A percentile compares a stretch with the other conserved stretches of the same genome.
phyloP scores from a whole-genome alignment of 176 grass and related monocot species.

The Paspalum notatum region DNA sequence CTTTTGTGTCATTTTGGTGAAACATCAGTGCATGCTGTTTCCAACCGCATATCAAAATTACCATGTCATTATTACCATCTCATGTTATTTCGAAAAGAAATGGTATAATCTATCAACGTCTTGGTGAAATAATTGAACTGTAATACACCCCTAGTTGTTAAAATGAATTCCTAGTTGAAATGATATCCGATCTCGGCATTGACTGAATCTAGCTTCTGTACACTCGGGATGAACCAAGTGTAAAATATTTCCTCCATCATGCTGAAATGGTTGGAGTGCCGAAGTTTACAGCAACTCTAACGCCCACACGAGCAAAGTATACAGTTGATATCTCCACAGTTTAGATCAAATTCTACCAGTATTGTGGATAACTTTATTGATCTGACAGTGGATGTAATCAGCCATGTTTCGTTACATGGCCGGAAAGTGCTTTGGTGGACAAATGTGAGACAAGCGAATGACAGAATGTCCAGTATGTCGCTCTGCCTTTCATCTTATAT shows the following conservation, averaged over 20 bases:
- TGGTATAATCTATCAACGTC: background rate
- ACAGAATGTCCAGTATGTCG: background rate
- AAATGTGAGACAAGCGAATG: background rate
- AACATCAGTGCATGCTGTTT: background rate
- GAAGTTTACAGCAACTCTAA: background rate
- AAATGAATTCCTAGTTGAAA: background rate
- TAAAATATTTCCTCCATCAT: background rate
- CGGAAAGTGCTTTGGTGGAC: background rate
- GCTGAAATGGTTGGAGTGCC: conserved; percentile 5
- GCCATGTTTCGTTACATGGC: background rate
- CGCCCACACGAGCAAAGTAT: background rate
- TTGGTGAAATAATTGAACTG: background rate
- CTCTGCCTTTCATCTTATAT: background rate
- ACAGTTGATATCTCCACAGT: background rate
- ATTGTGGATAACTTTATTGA: background rate
- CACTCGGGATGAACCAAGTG: background rate
- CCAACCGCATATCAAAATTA: background rate
- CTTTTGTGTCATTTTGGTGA: background rate
- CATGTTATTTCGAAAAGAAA: background rate
- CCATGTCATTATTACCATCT: background rate
- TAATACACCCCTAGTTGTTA: background rate
- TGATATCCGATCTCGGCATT: background rate
- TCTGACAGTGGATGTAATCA: background rate
- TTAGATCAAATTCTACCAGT: conserved; percentile 15
- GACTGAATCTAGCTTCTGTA: background rate